Conservation (phyloP, 108 stramenopile genomes). For the Nitzschia putrida region DNA sequence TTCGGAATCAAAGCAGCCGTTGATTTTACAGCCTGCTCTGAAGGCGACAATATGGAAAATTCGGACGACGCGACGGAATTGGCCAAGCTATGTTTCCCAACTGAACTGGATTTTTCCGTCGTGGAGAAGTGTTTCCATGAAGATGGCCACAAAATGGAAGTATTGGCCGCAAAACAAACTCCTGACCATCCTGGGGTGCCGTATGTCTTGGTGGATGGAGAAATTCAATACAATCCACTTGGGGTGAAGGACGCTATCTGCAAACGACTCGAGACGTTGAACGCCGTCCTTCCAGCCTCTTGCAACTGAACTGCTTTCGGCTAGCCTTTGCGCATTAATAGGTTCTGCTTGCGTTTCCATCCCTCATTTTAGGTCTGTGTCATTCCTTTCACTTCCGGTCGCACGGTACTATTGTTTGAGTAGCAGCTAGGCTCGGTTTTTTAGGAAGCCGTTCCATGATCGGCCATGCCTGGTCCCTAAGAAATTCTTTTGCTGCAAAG, state of each 20-base stretch:
- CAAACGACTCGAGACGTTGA: not conserved
- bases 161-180: conserved; percentile 34
- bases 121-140: conserved; percentile 22
- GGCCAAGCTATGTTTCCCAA: conserved; percentile 6
- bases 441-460: too few relatives aligned
- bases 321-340: too few relatives aligned
- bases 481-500: too few relatives aligned
- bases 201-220: conserved; percentile 40
- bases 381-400: too few relatives aligned
- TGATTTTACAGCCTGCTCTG: conserved; percentile 32
- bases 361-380: too few relatives aligned
- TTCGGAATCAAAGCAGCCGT: conserved; percentile 29
- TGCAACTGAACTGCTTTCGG: not conserved
- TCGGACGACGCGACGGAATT: conserved; percentile 5
- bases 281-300: not conserved
- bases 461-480: too few relatives aligned
- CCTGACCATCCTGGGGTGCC: conserved; percentile 40
- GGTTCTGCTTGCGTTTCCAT: too few relatives aligned
- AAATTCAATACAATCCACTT: conserved; percentile 13
- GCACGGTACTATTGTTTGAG: too few relatives aligned
- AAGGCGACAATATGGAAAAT: conserved; percentile 37
- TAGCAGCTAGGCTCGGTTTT: too few relatives aligned
- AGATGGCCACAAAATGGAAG: conserved; percentile 25
- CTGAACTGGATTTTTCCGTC: conserved; percentile 6
- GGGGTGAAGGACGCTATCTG: conserved; percentile 14